These are phyloP conservation scores for Mycosarcoma mackinlayi DNA, from an alignment of 1,284 basidiomycete genomes.

Conservation along the genomic window DNA sequence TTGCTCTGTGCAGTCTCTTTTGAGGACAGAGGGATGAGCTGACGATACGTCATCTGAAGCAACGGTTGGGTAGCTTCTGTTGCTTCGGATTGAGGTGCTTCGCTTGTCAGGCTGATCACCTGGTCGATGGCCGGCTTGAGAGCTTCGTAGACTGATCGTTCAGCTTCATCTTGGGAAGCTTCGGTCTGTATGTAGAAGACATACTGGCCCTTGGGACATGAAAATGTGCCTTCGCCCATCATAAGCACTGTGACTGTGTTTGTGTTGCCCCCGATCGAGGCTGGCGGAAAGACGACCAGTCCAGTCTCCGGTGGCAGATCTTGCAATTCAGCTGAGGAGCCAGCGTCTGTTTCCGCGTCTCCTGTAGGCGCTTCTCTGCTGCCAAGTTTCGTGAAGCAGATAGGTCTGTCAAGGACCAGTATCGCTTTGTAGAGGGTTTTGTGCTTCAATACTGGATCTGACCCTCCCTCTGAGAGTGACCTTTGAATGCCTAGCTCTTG, in stretches of 20 bases:
- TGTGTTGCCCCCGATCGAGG: constrained; percentile 41
- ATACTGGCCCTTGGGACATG: constrained; percentile 77
- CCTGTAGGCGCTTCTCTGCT: constrained; percentile 4
- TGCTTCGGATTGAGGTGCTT: neutral
- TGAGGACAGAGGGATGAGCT: neutral
- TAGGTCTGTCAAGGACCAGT: constrained; percentile 41
- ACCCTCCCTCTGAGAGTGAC: neutral
- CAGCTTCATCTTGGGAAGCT: neutral
- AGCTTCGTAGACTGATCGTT: constrained; percentile 3
- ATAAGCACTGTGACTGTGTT: constrained; percentile 74
- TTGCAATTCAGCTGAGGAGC: neutral
- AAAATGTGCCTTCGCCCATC: constrained; percentile 85
- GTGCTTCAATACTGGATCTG: neutral
- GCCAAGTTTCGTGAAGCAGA: constrained; percentile 17
- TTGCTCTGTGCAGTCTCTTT: neutral
- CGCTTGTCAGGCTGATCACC: constrained; percentile 10
- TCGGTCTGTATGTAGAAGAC: constrained; percentile 52
- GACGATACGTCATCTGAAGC: constrained; percentile 36
- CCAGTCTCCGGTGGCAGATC: constrained; percentile 73
- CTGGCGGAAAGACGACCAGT: constrained; percentile 84
- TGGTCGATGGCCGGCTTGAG: constrained; percentile 30
- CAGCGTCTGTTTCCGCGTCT: neutral
- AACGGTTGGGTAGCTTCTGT: constrained; percentile 10
- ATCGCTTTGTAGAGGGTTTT: constrained; percentile 24
- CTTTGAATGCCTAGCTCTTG: constrained; percentile 9